Evolutionary conservation across 441 rosid genomes (phyloP).

Genomic region (Erysimum cheiri): DNA sequence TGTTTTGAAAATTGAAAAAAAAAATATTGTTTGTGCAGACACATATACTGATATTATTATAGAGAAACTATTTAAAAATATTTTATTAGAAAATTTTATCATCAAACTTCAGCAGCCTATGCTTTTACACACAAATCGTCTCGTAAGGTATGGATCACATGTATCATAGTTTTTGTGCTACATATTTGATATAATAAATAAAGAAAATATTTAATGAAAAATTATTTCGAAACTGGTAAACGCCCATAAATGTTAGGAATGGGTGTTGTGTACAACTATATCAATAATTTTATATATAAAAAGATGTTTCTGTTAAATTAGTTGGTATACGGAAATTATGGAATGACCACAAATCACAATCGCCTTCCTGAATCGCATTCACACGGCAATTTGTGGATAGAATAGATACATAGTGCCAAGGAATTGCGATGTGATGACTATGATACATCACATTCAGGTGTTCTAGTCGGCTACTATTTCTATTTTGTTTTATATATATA

Average conservation of each 20-base stretch:
- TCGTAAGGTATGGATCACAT: background rate
- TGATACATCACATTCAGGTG: background rate
- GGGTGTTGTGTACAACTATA: conserved; percentile 32
- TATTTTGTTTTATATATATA: background rate
- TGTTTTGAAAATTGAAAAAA: background rate
- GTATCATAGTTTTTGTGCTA: background rate
- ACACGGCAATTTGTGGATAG: conserved; percentile 20
- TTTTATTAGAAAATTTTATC: background rate
- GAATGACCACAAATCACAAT: conserved; percentile 25
- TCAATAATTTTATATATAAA: conserved; percentile 1
- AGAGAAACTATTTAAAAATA: too few species aligned
- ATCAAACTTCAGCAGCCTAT: background rate
- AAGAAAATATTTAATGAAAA: background rate
- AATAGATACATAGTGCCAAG: conserved; percentile 13
- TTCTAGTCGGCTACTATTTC: conserved; percentile 1
- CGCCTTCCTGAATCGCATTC: background rate
- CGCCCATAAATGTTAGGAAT: conserved; percentile 15
- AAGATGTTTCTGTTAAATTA: conserved; percentile 34
- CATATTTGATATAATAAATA: background rate
- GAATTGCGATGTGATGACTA: background rate
- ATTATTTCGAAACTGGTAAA: conserved; percentile 3
- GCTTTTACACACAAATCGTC: background rate
- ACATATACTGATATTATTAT: too few species aligned
- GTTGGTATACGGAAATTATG: conserved; percentile 34
- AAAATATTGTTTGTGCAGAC: background rate